These are phyloP conservation scores for Daldinia childiae DNA, from an alignment of 495 filamentous ascomycete species.

Conservation along the genomic window DNA sequence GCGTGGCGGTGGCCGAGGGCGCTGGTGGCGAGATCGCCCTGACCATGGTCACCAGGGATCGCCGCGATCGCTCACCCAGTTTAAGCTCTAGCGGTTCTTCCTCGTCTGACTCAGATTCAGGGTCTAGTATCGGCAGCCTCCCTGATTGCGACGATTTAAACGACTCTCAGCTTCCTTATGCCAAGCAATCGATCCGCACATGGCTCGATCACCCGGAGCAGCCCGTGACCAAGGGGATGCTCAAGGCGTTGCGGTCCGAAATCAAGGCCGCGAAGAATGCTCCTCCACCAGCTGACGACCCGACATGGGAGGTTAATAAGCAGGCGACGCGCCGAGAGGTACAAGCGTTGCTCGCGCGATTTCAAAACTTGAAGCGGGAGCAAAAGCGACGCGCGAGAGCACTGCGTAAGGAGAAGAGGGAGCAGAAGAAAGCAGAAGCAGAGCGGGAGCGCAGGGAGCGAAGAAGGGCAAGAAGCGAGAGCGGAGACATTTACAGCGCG, in stretches of 20 bases:
- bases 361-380: constrained; percentile 54
- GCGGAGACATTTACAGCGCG: constrained; percentile 36
- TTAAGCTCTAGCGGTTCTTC: constrained; percentile 26
- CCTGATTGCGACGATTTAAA: constrained; percentile 57
- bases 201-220: constrained; percentile 58
- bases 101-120: constrained; percentile 43
- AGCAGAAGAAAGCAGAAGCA: constrained; percentile 41
- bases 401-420: constrained; percentile 22
- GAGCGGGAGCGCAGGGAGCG: constrained; percentile 41
- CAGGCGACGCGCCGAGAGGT: constrained; percentile 50
- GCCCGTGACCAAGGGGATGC: constrained; percentile 52
- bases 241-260: constrained; percentile 48
- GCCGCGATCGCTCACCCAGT: constrained; percentile 30
- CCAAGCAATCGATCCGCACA: constrained; percentile 47
- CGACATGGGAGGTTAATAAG: constrained; percentile 24
- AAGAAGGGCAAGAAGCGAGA: constrained; percentile 48
- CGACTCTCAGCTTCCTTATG: constrained; percentile 52
- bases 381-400: constrained; percentile 43
- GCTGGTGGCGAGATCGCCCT: not conserved
- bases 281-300: constrained; percentile 13
- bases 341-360: constrained; percentile 48
- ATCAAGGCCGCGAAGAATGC: constrained; percentile 53
- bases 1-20: not conserved
- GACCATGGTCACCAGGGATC: not conserved
- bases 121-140: constrained; percentile 56